A percentile compares a stretch with the other conserved stretches of the same genome.
Conservation (phyloP, 495 filamentous ascomycete genomes). For the Letharia columbiana region DNA sequence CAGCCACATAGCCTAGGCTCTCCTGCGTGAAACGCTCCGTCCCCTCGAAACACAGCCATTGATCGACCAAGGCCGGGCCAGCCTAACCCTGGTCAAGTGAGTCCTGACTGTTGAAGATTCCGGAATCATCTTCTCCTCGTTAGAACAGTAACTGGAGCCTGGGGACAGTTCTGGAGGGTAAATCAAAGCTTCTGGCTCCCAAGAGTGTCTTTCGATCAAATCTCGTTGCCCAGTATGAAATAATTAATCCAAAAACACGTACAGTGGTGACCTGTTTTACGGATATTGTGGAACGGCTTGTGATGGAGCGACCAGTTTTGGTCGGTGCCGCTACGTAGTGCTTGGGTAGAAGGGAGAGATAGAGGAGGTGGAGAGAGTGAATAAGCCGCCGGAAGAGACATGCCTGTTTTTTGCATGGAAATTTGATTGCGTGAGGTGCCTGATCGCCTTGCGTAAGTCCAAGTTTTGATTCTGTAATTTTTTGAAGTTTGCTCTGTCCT, state of each 20-base stretch:
- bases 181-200: constrained; percentile 30
- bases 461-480: constrained; percentile 63
- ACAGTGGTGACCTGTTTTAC: constrained; percentile 46
- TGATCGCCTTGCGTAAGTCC: constrained; percentile 48
- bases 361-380: constrained; percentile 39
- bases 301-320: constrained; percentile 28
- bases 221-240: too few relatives aligned
- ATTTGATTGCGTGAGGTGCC: constrained; percentile 18
- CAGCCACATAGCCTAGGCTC: constrained; percentile 21
- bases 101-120: background rate
- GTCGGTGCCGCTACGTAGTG: constrained; percentile 25
- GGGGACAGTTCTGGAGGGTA: constrained; percentile 25
- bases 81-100: background rate
- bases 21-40: constrained; percentile 17
- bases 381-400: constrained; percentile 48
- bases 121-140: background rate
- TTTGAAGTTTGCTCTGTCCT: constrained; percentile 53
- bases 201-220: too few relatives aligned
- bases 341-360: constrained; percentile 36
- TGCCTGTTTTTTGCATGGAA: constrained; percentile 43
- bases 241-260: constrained; percentile 38
- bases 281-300: constrained; percentile 39
- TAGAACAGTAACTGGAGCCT: background rate
- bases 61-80: background rate
- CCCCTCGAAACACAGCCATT: background rate